phyloP scores from a whole-genome alignment of 345 rosid genomes.

The Raphanus sativus region DNA sequence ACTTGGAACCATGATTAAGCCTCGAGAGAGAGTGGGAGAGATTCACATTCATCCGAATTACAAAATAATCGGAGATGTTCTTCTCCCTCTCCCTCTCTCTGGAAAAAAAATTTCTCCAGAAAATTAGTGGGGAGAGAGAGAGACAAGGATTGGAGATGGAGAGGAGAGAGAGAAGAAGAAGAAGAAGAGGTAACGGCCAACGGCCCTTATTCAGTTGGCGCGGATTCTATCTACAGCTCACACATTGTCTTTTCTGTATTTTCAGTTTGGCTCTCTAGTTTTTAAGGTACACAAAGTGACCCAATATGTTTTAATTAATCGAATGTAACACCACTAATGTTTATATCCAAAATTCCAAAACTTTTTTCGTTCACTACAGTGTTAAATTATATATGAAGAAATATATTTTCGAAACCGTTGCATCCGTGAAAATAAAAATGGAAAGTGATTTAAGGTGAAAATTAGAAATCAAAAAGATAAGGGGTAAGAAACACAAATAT shows the following conservation, averaged over 20 bases:
- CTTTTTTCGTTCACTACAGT: neutral
- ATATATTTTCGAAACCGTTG: neutral
- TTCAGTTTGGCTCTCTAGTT: neutral
- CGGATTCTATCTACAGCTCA: constrained; percentile 20
- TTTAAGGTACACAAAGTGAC: neutral
- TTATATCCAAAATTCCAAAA: neutral
- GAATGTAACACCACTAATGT: neutral
- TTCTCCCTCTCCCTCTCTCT: neutral
- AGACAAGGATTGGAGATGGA: neutral
- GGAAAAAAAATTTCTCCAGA: neutral
- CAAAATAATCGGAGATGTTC: neutral
- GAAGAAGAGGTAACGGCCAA: constrained; percentile 16
- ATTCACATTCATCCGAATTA: constrained; percentile 8
- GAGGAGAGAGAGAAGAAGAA: neutral
- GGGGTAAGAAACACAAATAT: neutral
- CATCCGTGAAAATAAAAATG: neutral
- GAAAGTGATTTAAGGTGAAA: neutral
- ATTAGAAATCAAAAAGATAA: neutral
- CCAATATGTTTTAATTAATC: neutral
- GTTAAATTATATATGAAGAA: too few species aligned
- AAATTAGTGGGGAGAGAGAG: constrained; percentile 10
- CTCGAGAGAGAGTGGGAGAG: constrained; percentile 6
- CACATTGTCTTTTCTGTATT: neutral
- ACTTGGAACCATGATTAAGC: constrained; percentile 13
- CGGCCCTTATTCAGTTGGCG: constrained; percentile 30